These are phyloP conservation scores for Alternaria burnsii DNA, from an alignment of 2,329 filamentous ascomycete species.

Conservation along the genomic window DNA sequence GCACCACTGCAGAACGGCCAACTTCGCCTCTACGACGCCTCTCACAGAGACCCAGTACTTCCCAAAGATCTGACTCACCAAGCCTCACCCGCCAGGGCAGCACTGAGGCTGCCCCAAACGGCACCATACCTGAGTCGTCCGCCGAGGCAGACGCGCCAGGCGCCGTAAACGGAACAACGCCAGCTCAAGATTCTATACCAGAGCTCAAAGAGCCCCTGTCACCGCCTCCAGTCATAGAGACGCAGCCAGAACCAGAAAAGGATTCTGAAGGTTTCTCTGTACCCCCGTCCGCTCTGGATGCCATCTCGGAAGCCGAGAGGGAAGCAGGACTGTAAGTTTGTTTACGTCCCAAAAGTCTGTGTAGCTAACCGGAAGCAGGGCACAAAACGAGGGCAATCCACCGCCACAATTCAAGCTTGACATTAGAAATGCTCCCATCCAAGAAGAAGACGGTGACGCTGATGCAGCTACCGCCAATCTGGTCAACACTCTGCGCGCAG, in stretches of 20 bases:
- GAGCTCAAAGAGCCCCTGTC: conserved; percentile 49
- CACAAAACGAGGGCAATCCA: conserved; percentile 36
- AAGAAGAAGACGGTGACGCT: conserved; percentile 78
- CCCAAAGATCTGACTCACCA: conserved; percentile 47
- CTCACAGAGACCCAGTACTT: conserved; percentile 39
- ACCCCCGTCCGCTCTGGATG: conserved; percentile 67
- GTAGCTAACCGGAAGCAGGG: conserved; percentile 21
- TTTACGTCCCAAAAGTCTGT: neutral
- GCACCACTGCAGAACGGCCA: conserved; percentile 41
- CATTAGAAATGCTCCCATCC: conserved; percentile 79
- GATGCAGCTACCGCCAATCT: conserved; percentile 78
- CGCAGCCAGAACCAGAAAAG: conserved; percentile 56
- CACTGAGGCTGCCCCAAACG: conserved; percentile 43
- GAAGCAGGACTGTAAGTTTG: conserved; percentile 60
- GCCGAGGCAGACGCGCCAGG: conserved; percentile 27
- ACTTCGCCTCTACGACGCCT: conserved; percentile 44
- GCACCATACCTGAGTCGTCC: conserved; percentile 34
- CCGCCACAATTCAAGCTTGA: conserved; percentile 75
- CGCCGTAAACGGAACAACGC: conserved; percentile 41
- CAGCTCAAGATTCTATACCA: conserved; percentile 42
- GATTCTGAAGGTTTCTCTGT: conserved; percentile 81
- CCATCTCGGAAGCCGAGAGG: conserved; percentile 74
- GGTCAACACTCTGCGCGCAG: conserved; percentile 72
- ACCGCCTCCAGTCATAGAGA: conserved; percentile 34
- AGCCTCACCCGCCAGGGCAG: conserved; percentile 38